Conservation (phyloP, 371 early-diverging fungal genomes). For the Smittium culicis region DNA sequence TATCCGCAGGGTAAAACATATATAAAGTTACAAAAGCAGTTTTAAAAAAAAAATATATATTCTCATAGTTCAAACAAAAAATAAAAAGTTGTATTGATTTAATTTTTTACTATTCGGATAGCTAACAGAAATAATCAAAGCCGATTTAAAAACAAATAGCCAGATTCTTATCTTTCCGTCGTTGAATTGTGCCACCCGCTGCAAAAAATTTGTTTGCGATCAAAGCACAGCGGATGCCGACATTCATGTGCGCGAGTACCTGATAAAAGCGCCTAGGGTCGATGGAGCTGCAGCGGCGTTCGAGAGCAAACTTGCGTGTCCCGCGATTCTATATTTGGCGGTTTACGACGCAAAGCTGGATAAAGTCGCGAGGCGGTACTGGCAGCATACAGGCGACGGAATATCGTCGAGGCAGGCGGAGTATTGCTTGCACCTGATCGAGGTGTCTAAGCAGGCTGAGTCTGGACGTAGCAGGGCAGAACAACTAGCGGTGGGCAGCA, state of each 20-base stretch:
- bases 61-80: too few relatives aligned
- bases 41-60: too few relatives aligned
- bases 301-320: conserved; percentile 15
- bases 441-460: background rate
- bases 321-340: conserved; percentile 47
- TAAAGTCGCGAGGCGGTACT: conserved; percentile 68
- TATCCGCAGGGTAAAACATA: conserved; percentile 26
- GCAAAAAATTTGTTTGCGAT: conserved; percentile 45
- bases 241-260: background rate
- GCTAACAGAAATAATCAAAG: too few relatives aligned
- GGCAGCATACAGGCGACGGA: conserved; percentile 90
- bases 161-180: conserved; percentile 68
- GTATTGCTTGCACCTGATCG: conserved; percentile 47
- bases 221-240: background rate
- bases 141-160: too few relatives aligned
- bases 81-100: too few relatives aligned
- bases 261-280: conserved; percentile 13
- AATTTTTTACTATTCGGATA: too few relatives aligned
- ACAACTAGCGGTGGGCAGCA: background rate
- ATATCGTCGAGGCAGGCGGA: conserved; percentile 79
- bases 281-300: conserved; percentile 23
- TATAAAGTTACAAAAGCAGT: too few relatives aligned
- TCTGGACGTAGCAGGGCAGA: background rate
- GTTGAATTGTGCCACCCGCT: conserved; percentile 47
- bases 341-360: conserved; percentile 55